Base-by-base conservation (phyloP, 352 stramenopile species). In the Poterioochromonas sp. region DNA sequence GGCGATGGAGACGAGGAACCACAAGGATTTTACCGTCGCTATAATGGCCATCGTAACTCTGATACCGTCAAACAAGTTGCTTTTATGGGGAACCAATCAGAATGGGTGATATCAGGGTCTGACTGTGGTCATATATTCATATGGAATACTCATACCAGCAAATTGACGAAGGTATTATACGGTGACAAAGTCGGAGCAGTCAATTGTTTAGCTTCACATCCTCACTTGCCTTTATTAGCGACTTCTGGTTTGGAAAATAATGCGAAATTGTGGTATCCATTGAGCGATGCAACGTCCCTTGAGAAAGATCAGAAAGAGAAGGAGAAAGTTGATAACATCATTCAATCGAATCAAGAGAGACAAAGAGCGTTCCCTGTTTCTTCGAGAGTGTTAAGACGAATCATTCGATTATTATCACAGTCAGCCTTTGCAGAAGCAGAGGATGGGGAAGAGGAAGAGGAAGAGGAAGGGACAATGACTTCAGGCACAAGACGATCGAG, bases 81-180 rank as follows among this genome's bases (percentile, higher is more conserved):
- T 18, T 71, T 51, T 71, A 18, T 51, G 1, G 62, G 62, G 18
- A 5, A 26, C 47, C 37, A 51, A 51, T 51, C 35, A 34, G 62
- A 71, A 22, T 71, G 15, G 18, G 62, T 71, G 2, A 22, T 71
- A 2, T 51, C 35, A 35, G 62, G 62, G 11, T 51, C 35, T 18
- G 62, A 71, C 34, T 51, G 35, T 34, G 62, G 62, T 12, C 34
- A 71, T 71, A 51, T 71, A 29, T 71, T 71, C 39, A 51, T 71
- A 0, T 71, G 62, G 62, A 15, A 51, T 71, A 51, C 35, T 34
- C 34, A 34, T 51, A 37, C 8, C n/a, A 12, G 35, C 3, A 37
- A 51, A 71, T 3, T 71, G 18, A 37, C 51, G 18, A 47, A 29
- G 12, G 8, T 71, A 18, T 51, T 71, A 3, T 11, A 47, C 29